A percentile compares a stretch with the other conserved stretches of the same genome.
These are phyloP conservation scores for Agaricales sp. DNA, from an alignment of 1,284 basidiomycete species.

Conservation along the genomic window DNA sequence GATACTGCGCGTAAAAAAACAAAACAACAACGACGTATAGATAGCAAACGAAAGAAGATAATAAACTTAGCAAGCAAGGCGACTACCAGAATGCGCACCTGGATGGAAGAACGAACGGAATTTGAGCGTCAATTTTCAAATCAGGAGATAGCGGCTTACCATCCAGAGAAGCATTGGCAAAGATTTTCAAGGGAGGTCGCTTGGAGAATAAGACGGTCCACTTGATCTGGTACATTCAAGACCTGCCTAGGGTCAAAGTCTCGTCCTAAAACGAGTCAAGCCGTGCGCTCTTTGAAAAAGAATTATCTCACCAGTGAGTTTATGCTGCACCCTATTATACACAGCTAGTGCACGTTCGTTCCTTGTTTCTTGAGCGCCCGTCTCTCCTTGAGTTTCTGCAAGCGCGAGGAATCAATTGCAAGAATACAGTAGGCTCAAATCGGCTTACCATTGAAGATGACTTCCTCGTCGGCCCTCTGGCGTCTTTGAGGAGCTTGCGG, in stretches of 20 bases:
- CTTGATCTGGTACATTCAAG: constrained; percentile 70
- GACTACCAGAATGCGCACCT: constrained; percentile 18
- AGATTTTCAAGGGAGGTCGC: constrained; percentile 89
- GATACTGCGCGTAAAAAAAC: too few relatives aligned
- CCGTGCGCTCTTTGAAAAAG: too few relatives aligned
- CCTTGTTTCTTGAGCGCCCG: constrained; percentile 70
- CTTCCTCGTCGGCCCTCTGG: constrained; percentile 72
- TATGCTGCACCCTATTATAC: constrained; percentile 88
- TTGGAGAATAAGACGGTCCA: constrained; percentile 85
- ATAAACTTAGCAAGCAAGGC: too few relatives aligned
- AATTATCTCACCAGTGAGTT: constrained; percentile 79
- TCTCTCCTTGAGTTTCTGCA: constrained; percentile 44
- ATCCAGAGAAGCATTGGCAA: constrained; percentile 93
- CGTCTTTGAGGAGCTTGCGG: constrained; percentile 67
- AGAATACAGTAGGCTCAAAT: constrained; percentile 1
- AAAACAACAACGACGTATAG: too few relatives aligned
- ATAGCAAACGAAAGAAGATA: too few relatives aligned
- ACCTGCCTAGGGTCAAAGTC: constrained; percentile 82
- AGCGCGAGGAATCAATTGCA: constrained; percentile 4
- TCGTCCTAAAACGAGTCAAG: constrained; percentile 61
- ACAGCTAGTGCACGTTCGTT: constrained; percentile 86
- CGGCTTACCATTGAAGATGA: constrained; percentile 64
- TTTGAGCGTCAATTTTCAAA: not conserved
- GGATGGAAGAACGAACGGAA: not conserved
- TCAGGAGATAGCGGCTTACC: constrained; percentile 40